Evolutionary conservation across 2,329 filamentous ascomycete genomes (phyloP).

Genomic region (Fusarium burgessii): DNA sequence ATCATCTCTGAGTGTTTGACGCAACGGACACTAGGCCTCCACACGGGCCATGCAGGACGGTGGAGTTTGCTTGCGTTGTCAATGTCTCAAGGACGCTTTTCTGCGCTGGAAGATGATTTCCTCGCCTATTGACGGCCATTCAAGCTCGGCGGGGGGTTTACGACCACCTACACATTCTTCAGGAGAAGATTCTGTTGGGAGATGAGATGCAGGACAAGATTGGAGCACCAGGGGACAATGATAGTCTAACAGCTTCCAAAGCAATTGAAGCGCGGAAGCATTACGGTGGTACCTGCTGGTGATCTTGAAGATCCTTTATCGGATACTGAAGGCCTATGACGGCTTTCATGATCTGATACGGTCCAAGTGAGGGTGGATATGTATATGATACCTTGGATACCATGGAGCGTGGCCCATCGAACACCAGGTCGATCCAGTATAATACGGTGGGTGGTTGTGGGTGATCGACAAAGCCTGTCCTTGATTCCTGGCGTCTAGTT

Average conservation of each 20-base stretch:
- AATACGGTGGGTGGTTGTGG: constrained; percentile 20
- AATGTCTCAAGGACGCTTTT: constrained; percentile 28
- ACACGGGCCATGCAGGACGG: constrained; percentile 33
- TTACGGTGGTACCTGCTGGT: background rate
- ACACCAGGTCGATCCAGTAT: constrained; percentile 17
- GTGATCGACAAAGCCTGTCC: constrained; percentile 14
- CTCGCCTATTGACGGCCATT: constrained; percentile 1
- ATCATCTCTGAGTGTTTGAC: constrained; percentile 13
- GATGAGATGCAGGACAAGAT: background rate
- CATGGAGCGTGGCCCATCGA: constrained; percentile 5
- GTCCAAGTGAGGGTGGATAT: constrained; percentile 12
- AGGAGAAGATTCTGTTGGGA: background rate
- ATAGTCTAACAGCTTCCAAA: background rate
- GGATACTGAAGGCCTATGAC: constrained; percentile 6
- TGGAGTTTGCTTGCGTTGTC: constrained; percentile 26
- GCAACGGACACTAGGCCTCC: constrained; percentile 18
- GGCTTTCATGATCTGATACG: constrained; percentile 29
- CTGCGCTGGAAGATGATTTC: constrained; percentile 25
- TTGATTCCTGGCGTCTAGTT: constrained; percentile 6
- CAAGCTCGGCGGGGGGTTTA: constrained; percentile 7
- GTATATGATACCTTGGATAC: constrained; percentile 11
- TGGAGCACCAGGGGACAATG: background rate
- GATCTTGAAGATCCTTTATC: constrained; percentile 5
- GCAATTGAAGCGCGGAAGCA: background rate
- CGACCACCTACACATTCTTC: constrained; percentile 8